Evolutionary conservation across 495 filamentous ascomycete species (phyloP).

Genomic region (Podospora bellae-mahoneyi): DNA sequence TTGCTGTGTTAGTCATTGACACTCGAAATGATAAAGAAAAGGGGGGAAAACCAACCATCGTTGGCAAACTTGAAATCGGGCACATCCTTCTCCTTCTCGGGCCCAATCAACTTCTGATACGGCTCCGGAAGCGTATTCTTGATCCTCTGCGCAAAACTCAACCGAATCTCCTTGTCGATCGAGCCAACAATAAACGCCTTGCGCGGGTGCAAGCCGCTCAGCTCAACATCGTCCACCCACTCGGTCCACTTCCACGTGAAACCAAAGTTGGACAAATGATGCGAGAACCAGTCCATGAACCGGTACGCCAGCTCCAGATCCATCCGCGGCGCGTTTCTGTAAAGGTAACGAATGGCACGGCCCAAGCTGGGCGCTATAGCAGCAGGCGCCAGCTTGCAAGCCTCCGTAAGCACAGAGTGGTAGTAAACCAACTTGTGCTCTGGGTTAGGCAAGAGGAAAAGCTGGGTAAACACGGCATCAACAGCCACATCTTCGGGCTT

Average conservation of each 20-base stretch:
- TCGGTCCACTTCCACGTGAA: slow-evolving; percentile 99
- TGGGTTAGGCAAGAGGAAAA: slow-evolving; percentile 80
- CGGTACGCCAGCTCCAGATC: slow-evolving; percentile 83
- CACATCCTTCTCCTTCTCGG: slow-evolving; percentile 86
- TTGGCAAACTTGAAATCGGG: slow-evolving; percentile 89
- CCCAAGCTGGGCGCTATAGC: slow-evolving; percentile 95
- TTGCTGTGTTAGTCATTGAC: slow-evolving; percentile 15
- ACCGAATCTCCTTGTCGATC: slow-evolving; percentile 93
- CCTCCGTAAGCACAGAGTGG: slow-evolving; percentile 88
- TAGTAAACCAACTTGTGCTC: slow-evolving; percentile 97
- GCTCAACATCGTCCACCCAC: slow-evolving; percentile 85
- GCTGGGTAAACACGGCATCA: slow-evolving; percentile 92
- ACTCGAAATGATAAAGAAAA: neutral
- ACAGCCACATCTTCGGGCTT: slow-evolving; percentile 98
- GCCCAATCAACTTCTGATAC: slow-evolving; percentile 76
- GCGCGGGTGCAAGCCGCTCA: slow-evolving; percentile 73
- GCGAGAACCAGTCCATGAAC: slow-evolving; percentile 96
- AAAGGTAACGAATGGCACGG: slow-evolving; percentile 88
- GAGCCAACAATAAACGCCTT: slow-evolving; percentile 89
- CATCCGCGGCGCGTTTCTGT: slow-evolving; percentile 71
- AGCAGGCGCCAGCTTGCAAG: slow-evolving; percentile 90
- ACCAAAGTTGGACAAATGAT: slow-evolving; percentile 97
- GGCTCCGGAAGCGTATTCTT: slow-evolving; percentile 86
- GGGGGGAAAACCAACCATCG: slow-evolving; percentile 57
- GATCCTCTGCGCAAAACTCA: slow-evolving; percentile 94